A percentile compares a stretch with the other conserved stretches of the same genome.
Conservation (phyloP, 192 early-diverging fungal species). For the Coemansia sp. region DNA sequence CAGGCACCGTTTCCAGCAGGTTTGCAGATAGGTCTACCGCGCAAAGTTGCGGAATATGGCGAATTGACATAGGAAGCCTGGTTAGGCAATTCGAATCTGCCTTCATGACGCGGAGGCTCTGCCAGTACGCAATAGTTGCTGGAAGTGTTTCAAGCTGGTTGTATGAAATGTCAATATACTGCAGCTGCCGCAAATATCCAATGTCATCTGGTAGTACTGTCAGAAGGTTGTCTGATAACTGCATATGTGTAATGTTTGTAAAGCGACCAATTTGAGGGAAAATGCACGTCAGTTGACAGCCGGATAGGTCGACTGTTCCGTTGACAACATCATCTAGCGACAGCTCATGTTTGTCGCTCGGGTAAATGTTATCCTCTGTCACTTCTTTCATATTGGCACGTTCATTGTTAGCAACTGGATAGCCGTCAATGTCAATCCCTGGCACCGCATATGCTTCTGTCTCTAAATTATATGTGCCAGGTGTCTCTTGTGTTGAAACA, state of each 20-base stretch:
- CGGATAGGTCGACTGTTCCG: slow-evolving; percentile 25
- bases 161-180: slow-evolving; percentile 25
- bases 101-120: slow-evolving; percentile 16
- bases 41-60: slow-evolving; percentile 22
- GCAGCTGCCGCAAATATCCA: slow-evolving; percentile 31
- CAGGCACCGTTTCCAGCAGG: slow-evolving; percentile 20
- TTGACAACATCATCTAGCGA: slow-evolving; percentile 16
- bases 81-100: slow-evolving; percentile 17
- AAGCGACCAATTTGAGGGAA: slow-evolving; percentile 21
- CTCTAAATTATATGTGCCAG: not conserved
- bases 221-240: slow-evolving; percentile 30
- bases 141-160: slow-evolving; percentile 31
- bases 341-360: not conserved
- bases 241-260: slow-evolving; percentile 16
- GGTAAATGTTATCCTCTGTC: not conserved
- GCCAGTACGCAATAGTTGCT: slow-evolving; percentile 30
- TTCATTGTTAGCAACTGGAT: not conserved
- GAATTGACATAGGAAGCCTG: slow-evolving; percentile 26
- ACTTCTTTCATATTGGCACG: not conserved
- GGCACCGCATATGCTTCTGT: not conserved
- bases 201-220: slow-evolving; percentile 32
- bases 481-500: not conserved
- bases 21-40: slow-evolving; percentile 19
- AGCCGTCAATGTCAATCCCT: not conserved
- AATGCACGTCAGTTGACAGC: slow-evolving; percentile 5